Conservation (phyloP, 129 eudicot genomes). For the Escallonia rubra region DNA sequence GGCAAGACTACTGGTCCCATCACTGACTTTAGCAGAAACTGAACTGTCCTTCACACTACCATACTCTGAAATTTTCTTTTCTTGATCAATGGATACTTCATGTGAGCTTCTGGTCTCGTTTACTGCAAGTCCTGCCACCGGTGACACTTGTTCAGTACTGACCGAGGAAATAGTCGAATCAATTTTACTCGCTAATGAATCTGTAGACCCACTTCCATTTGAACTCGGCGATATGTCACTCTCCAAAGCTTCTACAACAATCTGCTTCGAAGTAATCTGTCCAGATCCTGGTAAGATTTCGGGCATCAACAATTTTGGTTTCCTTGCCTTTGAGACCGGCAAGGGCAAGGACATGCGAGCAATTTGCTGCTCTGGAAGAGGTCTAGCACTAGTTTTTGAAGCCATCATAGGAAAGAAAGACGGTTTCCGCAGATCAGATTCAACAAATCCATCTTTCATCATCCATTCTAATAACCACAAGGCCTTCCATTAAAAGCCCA, state of each 20-base stretch:
- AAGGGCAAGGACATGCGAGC: slow-evolving; percentile 4
- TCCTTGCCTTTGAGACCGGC: neutral
- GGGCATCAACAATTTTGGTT: neutral
- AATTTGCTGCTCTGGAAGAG: neutral
- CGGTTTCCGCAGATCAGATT: slow-evolving; percentile 9
- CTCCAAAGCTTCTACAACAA: neutral
- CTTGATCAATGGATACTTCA: slow-evolving; percentile 8
- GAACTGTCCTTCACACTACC: slow-evolving; percentile 25
- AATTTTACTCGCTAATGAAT: neutral
- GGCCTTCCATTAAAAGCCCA: neutral
- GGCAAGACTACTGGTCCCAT: slow-evolving; percentile 29
- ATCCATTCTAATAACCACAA: neutral
- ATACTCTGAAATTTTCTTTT: slow-evolving; percentile 21
- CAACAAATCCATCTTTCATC: slow-evolving; percentile 10
- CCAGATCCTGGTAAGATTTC: neutral
- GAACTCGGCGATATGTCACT: neutral
- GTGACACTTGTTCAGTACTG: neutral
- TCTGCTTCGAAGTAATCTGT: neutral
- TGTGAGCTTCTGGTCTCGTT: neutral
- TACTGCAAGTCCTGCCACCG: neutral
- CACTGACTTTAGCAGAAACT: slow-evolving; percentile 24
- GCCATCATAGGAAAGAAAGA: slow-evolving; percentile 10
- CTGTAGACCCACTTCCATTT: neutral
- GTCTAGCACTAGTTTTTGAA: slow-evolving; percentile 3
- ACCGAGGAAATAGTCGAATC: neutral